Base-by-base conservation (phyloP, 2,329 filamentous ascomycete genomes). In the Colletotrichum lindemuthianum region DNA sequence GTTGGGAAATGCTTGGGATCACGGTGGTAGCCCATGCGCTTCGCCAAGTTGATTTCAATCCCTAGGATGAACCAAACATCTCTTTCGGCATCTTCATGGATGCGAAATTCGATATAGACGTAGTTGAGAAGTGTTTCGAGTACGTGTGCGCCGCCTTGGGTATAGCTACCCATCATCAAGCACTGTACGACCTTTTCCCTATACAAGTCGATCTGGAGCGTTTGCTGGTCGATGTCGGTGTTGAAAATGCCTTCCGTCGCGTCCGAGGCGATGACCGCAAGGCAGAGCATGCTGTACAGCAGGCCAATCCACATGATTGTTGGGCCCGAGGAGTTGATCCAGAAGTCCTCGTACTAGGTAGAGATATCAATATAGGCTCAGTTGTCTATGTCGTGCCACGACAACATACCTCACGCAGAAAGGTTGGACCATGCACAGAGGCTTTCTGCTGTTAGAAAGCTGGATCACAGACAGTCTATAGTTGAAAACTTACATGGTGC, bases 1-100 rank as follows among this genome's bases (percentile, higher is more conserved):
- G 69, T 71, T 0, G 72, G 71, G 66, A 82, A 83, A 50, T 80
- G 75, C 6, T 71, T 75, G 0, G 79, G 74, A 61, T 84, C 82
- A 57, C 79, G 70, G 63, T 84, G 82, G 58, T 81, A 81, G 0
- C 77, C 79, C 77, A 78, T 78, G 6, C 74, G 74, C 65, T 80
- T 70, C 37, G 74, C 73, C 1, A 80, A 53, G 8, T 76, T 74
- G 0, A 80, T 73, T 0, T 72, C 71, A 0, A 72, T 71, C 2
- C 72, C 78, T 11, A 76, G 57, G 0, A 80, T 64, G 3, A 78
- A 74, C 69, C 72, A 72, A 0, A 65, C 37, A 16, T 64, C 65
- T 10, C 44, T 49, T 3, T 65, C 52, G 0, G 65, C 57, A 36
- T 67, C 65, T 4, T 39, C 37, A 8, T 36, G 48, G 0, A 55